phyloP scores from a whole-genome alignment of 2,329 filamentous ascomycete species.

The Pseudogymnoascus sp. region DNA sequence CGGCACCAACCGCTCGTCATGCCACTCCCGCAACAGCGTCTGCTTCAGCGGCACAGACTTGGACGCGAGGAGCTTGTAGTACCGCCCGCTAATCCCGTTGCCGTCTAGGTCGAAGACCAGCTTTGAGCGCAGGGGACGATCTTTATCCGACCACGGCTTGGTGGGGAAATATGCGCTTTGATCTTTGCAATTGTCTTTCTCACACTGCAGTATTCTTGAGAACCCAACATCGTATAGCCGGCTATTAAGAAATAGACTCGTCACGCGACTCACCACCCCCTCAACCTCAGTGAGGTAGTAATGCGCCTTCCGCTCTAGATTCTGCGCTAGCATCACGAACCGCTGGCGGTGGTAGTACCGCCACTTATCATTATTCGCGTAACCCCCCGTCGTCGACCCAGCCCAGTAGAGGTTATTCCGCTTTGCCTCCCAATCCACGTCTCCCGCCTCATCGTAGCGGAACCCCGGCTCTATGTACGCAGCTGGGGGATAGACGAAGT shows the following conservation, averaged over 20 bases:
- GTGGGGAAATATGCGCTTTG: neutral
- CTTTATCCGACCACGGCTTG: neutral
- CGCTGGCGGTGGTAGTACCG: conserved; percentile 41
- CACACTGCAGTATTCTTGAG: neutral
- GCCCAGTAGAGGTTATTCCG: conserved; percentile 48
- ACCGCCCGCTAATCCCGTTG: conserved; percentile 59
- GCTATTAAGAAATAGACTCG: neutral
- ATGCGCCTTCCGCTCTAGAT: neutral
- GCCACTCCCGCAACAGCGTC: conserved; percentile 69
- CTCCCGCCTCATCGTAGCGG: conserved; percentile 37
- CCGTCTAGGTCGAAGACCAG: conserved; percentile 45
- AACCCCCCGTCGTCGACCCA: conserved; percentile 47
- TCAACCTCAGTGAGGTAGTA: neutral
- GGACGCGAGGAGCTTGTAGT: conserved; percentile 57
- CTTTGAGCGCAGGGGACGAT: neutral
- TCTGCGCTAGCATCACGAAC: conserved; percentile 32
- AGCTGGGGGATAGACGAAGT: conserved; percentile 46
- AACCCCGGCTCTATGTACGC: conserved; percentile 38
- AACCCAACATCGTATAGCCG: neutral
- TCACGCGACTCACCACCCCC: neutral
- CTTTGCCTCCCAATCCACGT: conserved; percentile 44
- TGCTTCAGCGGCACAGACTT: conserved; percentile 65
- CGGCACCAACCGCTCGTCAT: conserved; percentile 60
- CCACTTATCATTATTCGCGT: conserved; percentile 32
- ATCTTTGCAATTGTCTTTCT: neutral